Evolutionary conservation across 2,329 filamentous ascomycete species (phyloP), one percentile per base, ranked within the genome.

Genomic region (Fusarium globosum): DNA sequence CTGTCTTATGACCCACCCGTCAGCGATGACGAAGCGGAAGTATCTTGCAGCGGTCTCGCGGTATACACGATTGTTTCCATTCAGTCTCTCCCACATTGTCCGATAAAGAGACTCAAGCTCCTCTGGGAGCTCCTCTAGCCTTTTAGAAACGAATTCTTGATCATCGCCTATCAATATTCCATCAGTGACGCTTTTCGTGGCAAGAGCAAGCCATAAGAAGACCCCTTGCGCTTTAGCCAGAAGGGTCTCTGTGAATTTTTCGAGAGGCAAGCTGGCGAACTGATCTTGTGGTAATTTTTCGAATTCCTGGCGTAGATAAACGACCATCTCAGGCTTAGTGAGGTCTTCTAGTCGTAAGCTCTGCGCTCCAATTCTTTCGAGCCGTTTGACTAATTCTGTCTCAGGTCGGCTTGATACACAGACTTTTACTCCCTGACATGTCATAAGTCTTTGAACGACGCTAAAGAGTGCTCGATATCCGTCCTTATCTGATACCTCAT

Each of bases 241-340:
- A 2, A 66, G 63, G 0, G 0, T 2, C 0, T 0, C 0, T 5
- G 4, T 13, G 1, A 65, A 20, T 0, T 1, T 0, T 0, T 8
- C 0, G 4, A 30, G 5, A 0, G 6, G 2, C 0, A 18, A 15
- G 18, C 2, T 2, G 0, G 48, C 9, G 0, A 41, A n/a, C 1
- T 4, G 2, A 2, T 11, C 10, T 0, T 7, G 1, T 1, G 12
- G 30, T 30, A 30, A 30, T 12, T 30, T 30, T 30, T 28, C 6
- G 0, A 66, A 28, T 6, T 67, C 12, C 0, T 23, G 6, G 0
- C 4, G 26, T 2, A 43, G 0, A 35, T 41, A 60, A 0, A 67
- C 0, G 0, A 1, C 9, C 65, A 67, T 67, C n/a, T 67, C 65
- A 0, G 21, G 49, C 0, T 15, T 20, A 0, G 38, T 67, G 0